phyloP scores from a whole-genome alignment of 768 basidiomycete genomes.

The Lactifluus echinatus region DNA sequence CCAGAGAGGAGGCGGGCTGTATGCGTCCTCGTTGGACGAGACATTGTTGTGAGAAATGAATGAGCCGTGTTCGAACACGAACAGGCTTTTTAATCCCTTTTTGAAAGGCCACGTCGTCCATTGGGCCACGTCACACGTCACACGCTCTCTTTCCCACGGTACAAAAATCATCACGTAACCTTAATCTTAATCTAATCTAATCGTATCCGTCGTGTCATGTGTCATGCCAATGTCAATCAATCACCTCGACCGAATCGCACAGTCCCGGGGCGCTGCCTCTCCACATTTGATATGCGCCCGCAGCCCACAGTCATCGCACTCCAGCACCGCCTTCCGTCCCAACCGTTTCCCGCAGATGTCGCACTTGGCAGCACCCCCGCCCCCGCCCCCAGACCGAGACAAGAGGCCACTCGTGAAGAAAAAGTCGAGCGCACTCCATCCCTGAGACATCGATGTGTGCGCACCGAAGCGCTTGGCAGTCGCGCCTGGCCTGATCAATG shows the following conservation, averaged over 20 bases:
- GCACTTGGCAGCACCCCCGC: constrained; percentile 51
- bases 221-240: too few species aligned
- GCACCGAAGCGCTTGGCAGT: constrained; percentile 33
- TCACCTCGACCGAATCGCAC: constrained; percentile 53
- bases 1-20: constrained; percentile 20
- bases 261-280: constrained; percentile 71
- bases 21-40: constrained; percentile 22
- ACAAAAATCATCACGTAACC: too few species aligned
- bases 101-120: neutral
- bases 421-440: constrained; percentile 74
- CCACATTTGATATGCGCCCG: constrained; percentile 86
- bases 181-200: too few species aligned
- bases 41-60: constrained; percentile 6
- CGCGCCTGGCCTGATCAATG: constrained; percentile 70
- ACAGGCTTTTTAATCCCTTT: neutral
- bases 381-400: constrained; percentile 23
- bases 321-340: constrained; percentile 77
- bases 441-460: constrained; percentile 15
- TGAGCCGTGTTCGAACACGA: neutral
- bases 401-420: constrained; percentile 68
- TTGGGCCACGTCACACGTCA: neutral
- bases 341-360: constrained; percentile 75
- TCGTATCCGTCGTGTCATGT: too few species aligned
- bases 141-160: too few species aligned
- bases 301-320: constrained; percentile 85